Percentiles rank a stretch among this genome's conserved stretches.
phyloP scores from a whole-genome alignment of 352 stramenopile species.

The Globisporangium middletonii region DNA sequence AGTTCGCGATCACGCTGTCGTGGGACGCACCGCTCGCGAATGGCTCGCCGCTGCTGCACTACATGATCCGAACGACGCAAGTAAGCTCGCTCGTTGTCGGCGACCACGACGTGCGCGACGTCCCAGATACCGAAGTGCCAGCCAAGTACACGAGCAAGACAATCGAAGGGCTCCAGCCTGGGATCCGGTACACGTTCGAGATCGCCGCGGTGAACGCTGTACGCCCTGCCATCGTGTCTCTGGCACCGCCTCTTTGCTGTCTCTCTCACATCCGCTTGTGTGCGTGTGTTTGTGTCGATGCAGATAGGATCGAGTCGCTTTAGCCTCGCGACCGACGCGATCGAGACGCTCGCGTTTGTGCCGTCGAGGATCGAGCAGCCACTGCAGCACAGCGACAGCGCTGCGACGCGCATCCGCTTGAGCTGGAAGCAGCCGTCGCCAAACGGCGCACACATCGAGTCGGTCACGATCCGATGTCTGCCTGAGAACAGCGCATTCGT shows the following conservation, averaged over 20 bases:
- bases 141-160: conserved; percentile 37
- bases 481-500: conserved; percentile 48
- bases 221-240: not conserved
- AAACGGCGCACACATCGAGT: conserved; percentile 48
- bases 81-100: conserved; percentile 23
- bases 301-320: conserved; percentile 48
- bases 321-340: conserved; percentile 29
- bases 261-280: not conserved
- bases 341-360: conserved; percentile 60
- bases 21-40: conserved; percentile 54
- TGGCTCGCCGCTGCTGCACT: conserved; percentile 44
- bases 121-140: conserved; percentile 30
- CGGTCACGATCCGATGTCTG: conserved; percentile 50
- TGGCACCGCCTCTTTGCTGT: not conserved
- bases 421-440: conserved; percentile 40
- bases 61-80: conserved; percentile 39
- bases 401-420: conserved; percentile 35
- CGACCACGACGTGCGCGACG: conserved; percentile 16
- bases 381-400: conserved; percentile 25
- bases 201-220: conserved; percentile 54
- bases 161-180: conserved; percentile 43
- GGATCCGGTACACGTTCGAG: conserved; percentile 42
- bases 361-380: conserved; percentile 41
- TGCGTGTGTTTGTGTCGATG: not conserved
- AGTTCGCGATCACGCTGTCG: conserved; percentile 41